Evolutionary conservation across 352 stramenopile species (phyloP).

Genomic region (Globisporangium cystogenes): DNA sequence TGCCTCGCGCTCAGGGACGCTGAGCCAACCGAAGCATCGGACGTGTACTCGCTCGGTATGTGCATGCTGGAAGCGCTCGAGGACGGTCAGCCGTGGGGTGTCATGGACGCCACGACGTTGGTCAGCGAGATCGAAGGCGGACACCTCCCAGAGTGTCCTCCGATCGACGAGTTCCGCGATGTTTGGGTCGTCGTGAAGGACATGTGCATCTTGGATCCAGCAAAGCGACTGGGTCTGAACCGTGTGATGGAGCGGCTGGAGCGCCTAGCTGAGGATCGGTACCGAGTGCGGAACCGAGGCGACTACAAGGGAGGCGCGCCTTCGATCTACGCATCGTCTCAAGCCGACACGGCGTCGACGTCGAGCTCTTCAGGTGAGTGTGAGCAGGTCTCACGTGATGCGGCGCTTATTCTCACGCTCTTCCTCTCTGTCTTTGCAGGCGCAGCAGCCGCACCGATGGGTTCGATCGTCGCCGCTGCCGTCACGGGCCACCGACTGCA

Average conservation of each 20-base stretch:
- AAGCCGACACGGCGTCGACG: background rate
- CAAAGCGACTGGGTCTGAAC: background rate
- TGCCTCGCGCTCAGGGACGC: background rate
- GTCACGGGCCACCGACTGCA: background rate
- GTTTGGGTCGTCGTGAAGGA: background rate
- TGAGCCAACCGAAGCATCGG: background rate
- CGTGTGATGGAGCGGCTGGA: background rate
- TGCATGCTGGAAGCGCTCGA: slow-evolving; percentile 1
- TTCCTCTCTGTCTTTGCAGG: background rate
- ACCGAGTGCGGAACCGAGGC: background rate
- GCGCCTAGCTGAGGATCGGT: background rate
- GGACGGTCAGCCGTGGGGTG: background rate
- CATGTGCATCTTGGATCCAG: background rate
- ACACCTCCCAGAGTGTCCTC: background rate
- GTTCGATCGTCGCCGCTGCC: background rate
- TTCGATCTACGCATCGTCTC: background rate
- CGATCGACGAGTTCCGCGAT: background rate
- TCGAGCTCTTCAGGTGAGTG: background rate
- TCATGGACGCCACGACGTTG: background rate
- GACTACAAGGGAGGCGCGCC: background rate
- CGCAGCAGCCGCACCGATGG: background rate
- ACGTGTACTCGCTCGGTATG: slow-evolving; percentile 3
- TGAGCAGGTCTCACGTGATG: background rate
- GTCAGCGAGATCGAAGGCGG: background rate
- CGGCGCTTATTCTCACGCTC: background rate